These are phyloP conservation scores for Obelidium mucronatum DNA, from an alignment of 192 early-diverging fungal genomes.

Conservation along the genomic window DNA sequence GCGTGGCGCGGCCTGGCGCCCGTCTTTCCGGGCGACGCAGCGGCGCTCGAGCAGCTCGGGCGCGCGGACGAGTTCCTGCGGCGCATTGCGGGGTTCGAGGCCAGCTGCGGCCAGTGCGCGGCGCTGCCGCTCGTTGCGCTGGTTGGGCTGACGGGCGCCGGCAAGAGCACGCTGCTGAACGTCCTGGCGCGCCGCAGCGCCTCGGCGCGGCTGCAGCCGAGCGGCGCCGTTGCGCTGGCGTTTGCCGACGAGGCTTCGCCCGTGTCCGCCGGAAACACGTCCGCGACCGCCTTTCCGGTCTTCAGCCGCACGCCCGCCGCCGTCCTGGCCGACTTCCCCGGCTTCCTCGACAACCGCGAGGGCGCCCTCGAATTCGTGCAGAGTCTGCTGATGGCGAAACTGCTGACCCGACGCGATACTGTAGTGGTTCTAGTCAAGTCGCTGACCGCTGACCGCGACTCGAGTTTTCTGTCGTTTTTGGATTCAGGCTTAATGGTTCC, in stretches of 20 bases:
- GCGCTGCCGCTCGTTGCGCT: background rate
- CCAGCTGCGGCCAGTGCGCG: background rate
- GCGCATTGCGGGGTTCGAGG: background rate
- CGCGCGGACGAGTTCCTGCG: background rate
- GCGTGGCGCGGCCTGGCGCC: no score
- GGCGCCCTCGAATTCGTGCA: constrained; percentile 19
- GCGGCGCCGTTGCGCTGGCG: background rate
- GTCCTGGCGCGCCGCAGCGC: background rate
- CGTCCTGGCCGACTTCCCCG: constrained; percentile 12
- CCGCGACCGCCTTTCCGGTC: background rate
- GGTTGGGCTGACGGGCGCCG: constrained; percentile 5
- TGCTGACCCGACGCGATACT: background rate
- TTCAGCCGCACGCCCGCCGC: background rate
- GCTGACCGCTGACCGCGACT: background rate
- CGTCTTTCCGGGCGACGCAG: no score
- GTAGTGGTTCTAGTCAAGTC: constrained; percentile 13
- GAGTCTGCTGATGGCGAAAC: background rate
- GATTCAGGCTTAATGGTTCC: background rate
- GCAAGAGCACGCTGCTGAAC: constrained; percentile 10
- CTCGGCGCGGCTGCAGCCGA: background rate
- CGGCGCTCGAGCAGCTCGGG: no score
- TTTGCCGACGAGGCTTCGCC: background rate
- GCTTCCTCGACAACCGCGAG: background rate
- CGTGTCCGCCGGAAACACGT: background rate
- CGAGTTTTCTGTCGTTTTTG: background rate